phyloP scores from a whole-genome alignment of 306 rosid species.

The Rubus parviflorus region DNA sequence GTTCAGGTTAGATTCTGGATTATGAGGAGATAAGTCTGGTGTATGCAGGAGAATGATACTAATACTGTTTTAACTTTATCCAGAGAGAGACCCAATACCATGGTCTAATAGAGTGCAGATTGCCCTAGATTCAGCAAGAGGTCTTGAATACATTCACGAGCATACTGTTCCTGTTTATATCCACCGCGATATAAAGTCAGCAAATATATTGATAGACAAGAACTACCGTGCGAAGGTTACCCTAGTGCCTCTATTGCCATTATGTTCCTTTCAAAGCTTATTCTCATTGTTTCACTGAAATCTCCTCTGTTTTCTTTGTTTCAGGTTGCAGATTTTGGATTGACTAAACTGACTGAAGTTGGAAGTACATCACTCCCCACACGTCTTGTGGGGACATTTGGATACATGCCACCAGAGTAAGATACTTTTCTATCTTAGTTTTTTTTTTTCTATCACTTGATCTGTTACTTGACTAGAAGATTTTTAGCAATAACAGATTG shows the following conservation, averaged over 20 bases:
- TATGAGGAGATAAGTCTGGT: constrained; percentile 14
- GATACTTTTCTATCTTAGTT: constrained; percentile 1
- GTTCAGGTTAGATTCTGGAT: constrained; percentile 58
- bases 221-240: constrained; percentile 84
- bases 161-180: constrained; percentile 96
- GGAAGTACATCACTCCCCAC: constrained; percentile 81
- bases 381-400: constrained; percentile 87
- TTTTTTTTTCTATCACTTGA: background rate
- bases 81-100: constrained; percentile 75
- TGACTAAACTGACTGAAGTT: constrained; percentile 87
- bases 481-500: constrained; percentile 10
- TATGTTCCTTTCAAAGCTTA: constrained; percentile 13
- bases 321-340: constrained; percentile 98
- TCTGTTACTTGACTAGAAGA: background rate
- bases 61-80: constrained; percentile 20
- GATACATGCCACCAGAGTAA: constrained; percentile 96
- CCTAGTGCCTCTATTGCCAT: constrained; percentile 1
- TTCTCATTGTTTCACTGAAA: constrained; percentile 25
- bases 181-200: constrained; percentile 96
- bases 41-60: constrained; percentile 12
- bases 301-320: background rate
- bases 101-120: constrained; percentile 92
- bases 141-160: constrained; percentile 96
- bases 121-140: constrained; percentile 96
- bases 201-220: constrained; percentile 86